Evolutionary conservation across 2,329 filamentous ascomycete species (phyloP).

Genomic region (Arthroderma uncinatum): DNA sequence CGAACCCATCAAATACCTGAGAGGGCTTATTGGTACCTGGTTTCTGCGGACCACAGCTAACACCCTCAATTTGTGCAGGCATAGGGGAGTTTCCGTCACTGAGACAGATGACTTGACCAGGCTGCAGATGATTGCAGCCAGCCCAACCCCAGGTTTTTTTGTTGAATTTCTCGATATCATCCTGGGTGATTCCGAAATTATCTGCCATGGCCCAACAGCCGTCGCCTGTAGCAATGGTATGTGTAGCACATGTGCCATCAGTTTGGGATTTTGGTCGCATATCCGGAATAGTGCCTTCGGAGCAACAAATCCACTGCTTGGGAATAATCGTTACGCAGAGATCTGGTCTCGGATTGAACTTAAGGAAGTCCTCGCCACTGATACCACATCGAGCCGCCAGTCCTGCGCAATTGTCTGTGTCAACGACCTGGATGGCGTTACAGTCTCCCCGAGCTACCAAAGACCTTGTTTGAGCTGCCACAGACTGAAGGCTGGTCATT

Average conservation of each 20-base stretch:
- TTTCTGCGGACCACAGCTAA: conserved; percentile 38
- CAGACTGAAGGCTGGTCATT: no score
- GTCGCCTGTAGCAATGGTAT: conserved; percentile 27
- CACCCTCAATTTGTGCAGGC: conserved; percentile 36
- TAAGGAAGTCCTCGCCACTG: background rate
- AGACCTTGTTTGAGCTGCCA: no score
- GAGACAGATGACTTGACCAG: conserved; percentile 31
- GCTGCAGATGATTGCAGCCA: conserved; percentile 28
- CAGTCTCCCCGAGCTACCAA: background rate
- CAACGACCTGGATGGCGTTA: conserved; percentile 15
- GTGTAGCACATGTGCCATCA: conserved; percentile 30
- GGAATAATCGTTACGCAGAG: conserved; percentile 24
- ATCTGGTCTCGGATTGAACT: conserved; percentile 17
- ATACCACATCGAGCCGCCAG: conserved; percentile 6
- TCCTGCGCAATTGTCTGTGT: conserved; percentile 1
- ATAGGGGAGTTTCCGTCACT: conserved; percentile 33
- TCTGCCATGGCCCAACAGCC: conserved; percentile 32
- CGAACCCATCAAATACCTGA: background rate
- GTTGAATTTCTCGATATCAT: conserved; percentile 34
- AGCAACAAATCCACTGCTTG: conserved; percentile 30
- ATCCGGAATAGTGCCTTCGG: conserved; percentile 25
- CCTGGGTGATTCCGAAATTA: conserved; percentile 22
- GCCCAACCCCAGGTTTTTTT: conserved; percentile 31
- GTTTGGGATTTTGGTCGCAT: conserved; percentile 25
- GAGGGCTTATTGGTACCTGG: conserved; percentile 29